Percentiles rank a stretch among this genome's conserved stretches.
Evolutionary conservation across 805 yeast species (phyloP).

Genomic region (Saturnispora bothae): DNA sequence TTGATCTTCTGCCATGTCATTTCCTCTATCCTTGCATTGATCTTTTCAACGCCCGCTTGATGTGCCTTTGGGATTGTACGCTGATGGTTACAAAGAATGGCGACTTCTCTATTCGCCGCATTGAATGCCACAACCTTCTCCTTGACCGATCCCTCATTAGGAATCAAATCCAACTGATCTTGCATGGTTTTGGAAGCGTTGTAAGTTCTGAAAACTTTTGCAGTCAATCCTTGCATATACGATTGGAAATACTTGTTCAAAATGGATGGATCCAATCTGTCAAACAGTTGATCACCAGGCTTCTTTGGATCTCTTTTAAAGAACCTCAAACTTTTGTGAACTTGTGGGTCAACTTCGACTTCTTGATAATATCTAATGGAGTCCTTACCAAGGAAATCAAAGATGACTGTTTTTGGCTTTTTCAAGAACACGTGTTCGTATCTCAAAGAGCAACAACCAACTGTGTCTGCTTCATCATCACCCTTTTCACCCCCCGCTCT

Average conservation of each 20-base stretch:
- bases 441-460: slow-evolving; percentile 91
- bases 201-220: slow-evolving; percentile 94
- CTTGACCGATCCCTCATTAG: slow-evolving; percentile 77
- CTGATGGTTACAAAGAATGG: slow-evolving; percentile 94
- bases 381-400: slow-evolving; percentile 94
- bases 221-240: slow-evolving; percentile 89
- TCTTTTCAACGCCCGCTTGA: slow-evolving; percentile 69
- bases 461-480: slow-evolving; percentile 97
- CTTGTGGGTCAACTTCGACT: slow-evolving; percentile 86
- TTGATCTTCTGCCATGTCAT: slow-evolving; percentile 77
- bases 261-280: slow-evolving; percentile 73
- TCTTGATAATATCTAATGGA: slow-evolving; percentile 87
- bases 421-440: slow-evolving; percentile 78
- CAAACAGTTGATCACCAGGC: slow-evolving; percentile 89
- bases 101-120: slow-evolving; percentile 93
- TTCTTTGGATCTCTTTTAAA: slow-evolving; percentile 84
- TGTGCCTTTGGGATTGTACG: slow-evolving; percentile 83
- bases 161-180: slow-evolving; percentile 76
- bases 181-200: slow-evolving; percentile 97
- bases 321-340: slow-evolving; percentile 75
- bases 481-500: slow-evolving; percentile 98
- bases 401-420: slow-evolving; percentile 78
- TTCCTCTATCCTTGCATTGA: slow-evolving; percentile 67
- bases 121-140: slow-evolving; percentile 83
- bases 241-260: slow-evolving; percentile 80